Evolutionary conservation across 805 yeast species (phyloP).

Genomic region (Candida silvatica): DNA sequence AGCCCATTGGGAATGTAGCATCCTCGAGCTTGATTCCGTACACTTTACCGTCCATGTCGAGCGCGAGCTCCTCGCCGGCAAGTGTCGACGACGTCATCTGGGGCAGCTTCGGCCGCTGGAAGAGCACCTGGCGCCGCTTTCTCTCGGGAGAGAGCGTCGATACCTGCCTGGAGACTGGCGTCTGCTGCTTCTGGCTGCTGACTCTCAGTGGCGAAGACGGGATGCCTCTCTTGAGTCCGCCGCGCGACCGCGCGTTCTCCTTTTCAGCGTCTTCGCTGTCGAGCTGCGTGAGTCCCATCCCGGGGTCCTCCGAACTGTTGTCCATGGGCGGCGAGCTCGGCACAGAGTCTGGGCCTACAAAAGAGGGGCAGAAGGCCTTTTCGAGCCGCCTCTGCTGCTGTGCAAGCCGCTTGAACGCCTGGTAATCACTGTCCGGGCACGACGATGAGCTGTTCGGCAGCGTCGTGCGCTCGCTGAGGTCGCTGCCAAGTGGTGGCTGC

Average conservation of each 20-base stretch:
- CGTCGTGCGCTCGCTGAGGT: background rate
- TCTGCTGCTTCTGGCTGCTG: background rate
- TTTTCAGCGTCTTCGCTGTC: background rate
- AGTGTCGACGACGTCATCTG: no score
- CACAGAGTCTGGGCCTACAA: no score
- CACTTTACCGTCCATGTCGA: conserved; percentile 37
- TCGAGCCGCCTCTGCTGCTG: no score
- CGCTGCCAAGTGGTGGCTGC: background rate
- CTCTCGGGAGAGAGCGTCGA: background rate
- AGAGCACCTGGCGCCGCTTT: background rate
- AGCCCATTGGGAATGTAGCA: conserved; percentile 21
- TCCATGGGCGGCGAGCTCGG: conserved; percentile 1
- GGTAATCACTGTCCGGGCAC: background rate
- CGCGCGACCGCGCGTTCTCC: no score
- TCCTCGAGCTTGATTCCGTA: conserved; percentile 23
- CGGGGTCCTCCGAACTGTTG: background rate
- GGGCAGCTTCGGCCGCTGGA: conserved; percentile 6
- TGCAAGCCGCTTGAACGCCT: background rate
- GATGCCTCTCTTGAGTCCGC: no score
- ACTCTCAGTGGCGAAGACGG: no score
- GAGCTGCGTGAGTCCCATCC: no score
- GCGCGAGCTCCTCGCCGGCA: conserved; percentile 28
- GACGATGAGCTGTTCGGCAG: conserved; percentile 3
- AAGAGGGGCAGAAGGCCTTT: no score
- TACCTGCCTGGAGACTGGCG: background rate